Evolutionary conservation across 2,329 filamentous ascomycete species (phyloP).

Genomic region (Nannizzia gypsea): DNA sequence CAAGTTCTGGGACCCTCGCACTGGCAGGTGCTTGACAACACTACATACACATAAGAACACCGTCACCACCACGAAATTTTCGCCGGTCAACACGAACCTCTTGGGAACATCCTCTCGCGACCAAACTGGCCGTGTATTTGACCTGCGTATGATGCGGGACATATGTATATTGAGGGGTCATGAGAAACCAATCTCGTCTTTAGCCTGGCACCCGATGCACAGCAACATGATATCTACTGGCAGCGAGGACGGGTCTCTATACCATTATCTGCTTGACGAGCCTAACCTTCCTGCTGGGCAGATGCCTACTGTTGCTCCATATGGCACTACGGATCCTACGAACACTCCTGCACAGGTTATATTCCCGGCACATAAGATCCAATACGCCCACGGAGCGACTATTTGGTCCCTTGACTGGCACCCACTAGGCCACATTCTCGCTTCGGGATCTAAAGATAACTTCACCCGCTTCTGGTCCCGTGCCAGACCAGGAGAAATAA

Average conservation of each 20-base stretch:
- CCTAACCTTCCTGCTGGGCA: constrained; percentile 71
- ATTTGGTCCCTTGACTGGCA: constrained; percentile 99
- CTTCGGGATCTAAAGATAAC: constrained; percentile 90
- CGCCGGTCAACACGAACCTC: constrained; percentile 69
- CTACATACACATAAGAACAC: constrained; percentile 96
- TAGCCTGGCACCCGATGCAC: constrained; percentile 90
- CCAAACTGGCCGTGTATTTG: constrained; percentile 84
- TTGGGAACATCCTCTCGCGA: constrained; percentile 89
- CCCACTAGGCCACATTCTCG: constrained; percentile 85
- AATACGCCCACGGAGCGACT: constrained; percentile 83
- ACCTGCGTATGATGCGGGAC: constrained; percentile 96
- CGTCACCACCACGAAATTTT: constrained; percentile 84
- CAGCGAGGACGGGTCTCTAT: constrained; percentile 76
- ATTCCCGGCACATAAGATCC: constrained; percentile 74
- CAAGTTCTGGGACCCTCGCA: constrained; percentile 96
- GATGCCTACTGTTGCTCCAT: constrained; percentile 62
- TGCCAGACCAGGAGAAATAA: constrained; percentile 73
- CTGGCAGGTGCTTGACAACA: constrained; percentile 77
- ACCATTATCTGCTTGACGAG: constrained; percentile 92
- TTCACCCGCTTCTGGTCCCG: constrained; percentile 96
- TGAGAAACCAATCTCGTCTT: constrained; percentile 87
- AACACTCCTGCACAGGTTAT: constrained; percentile 81
- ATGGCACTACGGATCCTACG: constrained; percentile 68
- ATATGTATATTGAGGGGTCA: constrained; percentile 87
- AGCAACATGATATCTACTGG: constrained; percentile 80